Base-by-base conservation (phyloP, 1,139 yeast genomes). In the Keqinozyma sinolaborantium region DNA sequence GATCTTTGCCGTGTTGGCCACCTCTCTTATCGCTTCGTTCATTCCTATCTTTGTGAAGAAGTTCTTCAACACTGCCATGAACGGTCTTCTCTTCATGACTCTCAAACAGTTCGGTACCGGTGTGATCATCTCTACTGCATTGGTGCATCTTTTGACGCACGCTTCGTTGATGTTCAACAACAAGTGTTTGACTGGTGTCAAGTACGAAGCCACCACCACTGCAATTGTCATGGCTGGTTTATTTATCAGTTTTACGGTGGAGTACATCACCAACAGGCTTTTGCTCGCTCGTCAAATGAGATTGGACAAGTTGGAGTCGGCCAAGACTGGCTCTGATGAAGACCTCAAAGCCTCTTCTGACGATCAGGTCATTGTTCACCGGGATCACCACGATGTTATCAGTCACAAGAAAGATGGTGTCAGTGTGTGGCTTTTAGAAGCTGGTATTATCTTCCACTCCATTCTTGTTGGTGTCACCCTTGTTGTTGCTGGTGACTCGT, bases 181-280 rank as follows among this genome's bases (percentile, higher is more conserved):
- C 36, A 36, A 45, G 6, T 57, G 63, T 45, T 41, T 58, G 12
- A 27, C 32, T 3, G 28, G 24, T 7, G 18, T 49, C 5, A 12
- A 29, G 4, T 54, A 50, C 45, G 70, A 64, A 49, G 56, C 51
- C 10, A 48, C 51, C 20, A 51, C 56, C 5, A 48, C 65, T 9
- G 54, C 64, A 5, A 58, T 62, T 28, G 51, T 56, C 10, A 50
- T 62, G 51, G 64, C 61, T 1, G 64, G 66, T 3, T 39, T 60
- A 5, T 51, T 58, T 26, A 29, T 56, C 20, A 55, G 63, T 3
- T 63, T 63, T 41, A 28, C 53, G 11, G 38, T 60, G 23, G 69
- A 64, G 16, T 47, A 42, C 29, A n/a, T 39, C 21, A 37, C 34
- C 23, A 31, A 32, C 16, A 36, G 47, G 24, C 25, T 41, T n/a